Evolutionary conservation across 2,329 filamentous ascomycete genomes (phyloP).

Genomic region (Cercospora berteroae): DNA sequence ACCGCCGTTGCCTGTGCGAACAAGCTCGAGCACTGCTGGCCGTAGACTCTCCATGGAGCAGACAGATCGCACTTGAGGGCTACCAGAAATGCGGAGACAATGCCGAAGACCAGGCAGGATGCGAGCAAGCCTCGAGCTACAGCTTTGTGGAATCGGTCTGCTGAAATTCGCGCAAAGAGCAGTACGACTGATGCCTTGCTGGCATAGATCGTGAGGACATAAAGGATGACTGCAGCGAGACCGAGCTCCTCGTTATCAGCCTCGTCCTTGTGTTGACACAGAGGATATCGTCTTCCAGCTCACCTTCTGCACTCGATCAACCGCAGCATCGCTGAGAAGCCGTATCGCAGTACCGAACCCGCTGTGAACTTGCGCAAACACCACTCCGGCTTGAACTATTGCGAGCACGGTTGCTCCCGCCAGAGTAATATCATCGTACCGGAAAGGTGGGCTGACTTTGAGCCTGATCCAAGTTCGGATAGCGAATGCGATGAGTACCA

Average conservation of each 20-base stretch:
- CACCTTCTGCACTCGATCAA: constrained; percentile 41
- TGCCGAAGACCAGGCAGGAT: constrained; percentile 40
- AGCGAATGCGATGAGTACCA: constrained; percentile 42
- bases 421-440: constrained; percentile 40
- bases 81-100: constrained; percentile 44
- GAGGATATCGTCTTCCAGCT: neutral
- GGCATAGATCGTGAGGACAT: constrained; percentile 43
- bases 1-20: constrained; percentile 41
- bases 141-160: constrained; percentile 42
- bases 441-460: constrained; percentile 33
- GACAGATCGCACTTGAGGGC: constrained; percentile 43
- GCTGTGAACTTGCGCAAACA: constrained; percentile 40
- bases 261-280: neutral
- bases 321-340: constrained; percentile 25
- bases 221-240: constrained; percentile 46
- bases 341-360: constrained; percentile 43
- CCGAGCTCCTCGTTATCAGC: constrained; percentile 32
- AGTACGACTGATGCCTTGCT: constrained; percentile 47
- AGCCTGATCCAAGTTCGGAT: constrained; percentile 44
- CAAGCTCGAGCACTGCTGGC: constrained; percentile 5
- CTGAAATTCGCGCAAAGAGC: constrained; percentile 48
- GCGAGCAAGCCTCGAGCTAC: constrained; percentile 40
- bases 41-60: constrained; percentile 39
- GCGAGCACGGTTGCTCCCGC: constrained; percentile 38
- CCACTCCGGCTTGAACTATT: constrained; percentile 40